These are phyloP conservation scores for Gnomoniopsis smithogilvyi DNA, from an alignment of 2,329 filamentous ascomycete species.

Conservation along the genomic window DNA sequence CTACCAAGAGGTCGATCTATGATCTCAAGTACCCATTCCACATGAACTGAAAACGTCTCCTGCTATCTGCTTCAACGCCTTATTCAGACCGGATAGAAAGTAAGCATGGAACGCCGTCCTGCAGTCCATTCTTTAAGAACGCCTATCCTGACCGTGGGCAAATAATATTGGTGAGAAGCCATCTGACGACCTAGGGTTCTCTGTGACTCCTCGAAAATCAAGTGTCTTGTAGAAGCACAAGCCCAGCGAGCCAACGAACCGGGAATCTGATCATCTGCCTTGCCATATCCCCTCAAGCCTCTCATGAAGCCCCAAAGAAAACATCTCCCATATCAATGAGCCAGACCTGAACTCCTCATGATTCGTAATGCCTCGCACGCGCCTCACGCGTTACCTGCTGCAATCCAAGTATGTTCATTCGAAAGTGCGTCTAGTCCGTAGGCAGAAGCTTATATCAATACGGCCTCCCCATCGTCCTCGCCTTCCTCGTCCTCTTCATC, in stretches of 20 bases:
- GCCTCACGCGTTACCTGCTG: not conserved
- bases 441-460: constrained; percentile 36
- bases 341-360: not conserved
- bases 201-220: not conserved
- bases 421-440: not conserved
- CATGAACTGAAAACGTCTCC: not conserved
- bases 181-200: not conserved
- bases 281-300: not conserved
- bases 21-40: not conserved
- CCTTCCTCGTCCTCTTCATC: constrained; percentile 50
- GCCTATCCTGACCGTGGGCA: not conserved
- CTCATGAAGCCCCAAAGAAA: not conserved
- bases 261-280: not conserved
- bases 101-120: not conserved
- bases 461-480: constrained; percentile 52
- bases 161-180: not conserved
- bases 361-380: not conserved
- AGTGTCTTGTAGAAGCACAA: not conserved
- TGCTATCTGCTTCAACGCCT: not conserved
- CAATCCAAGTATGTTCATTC: not conserved
- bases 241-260: not conserved
- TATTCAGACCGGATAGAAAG: not conserved
- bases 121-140: not conserved
- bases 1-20: no score
- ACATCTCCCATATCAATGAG: not conserved